These are phyloP conservation scores for Oligophagozyma castellii DNA, from an alignment of 1,139 yeast species.

Conservation along the genomic window DNA sequence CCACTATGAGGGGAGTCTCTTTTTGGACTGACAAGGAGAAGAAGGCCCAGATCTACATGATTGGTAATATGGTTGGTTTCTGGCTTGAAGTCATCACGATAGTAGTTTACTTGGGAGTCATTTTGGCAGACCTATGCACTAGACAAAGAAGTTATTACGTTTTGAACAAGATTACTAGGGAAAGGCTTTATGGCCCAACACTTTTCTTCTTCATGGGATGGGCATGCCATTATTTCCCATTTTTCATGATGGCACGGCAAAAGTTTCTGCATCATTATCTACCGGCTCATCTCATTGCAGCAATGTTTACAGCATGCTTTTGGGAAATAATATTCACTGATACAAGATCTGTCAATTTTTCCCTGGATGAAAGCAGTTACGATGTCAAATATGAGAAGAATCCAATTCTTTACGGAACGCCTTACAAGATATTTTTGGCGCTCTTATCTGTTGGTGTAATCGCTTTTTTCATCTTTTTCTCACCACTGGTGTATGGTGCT, in stretches of 20 bases:
- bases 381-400: constrained; percentile 12
- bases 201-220: constrained; percentile 83
- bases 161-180: constrained; percentile 49
- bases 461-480: constrained; percentile 57
- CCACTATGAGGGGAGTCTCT: constrained; percentile 79
- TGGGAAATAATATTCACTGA: constrained; percentile 69
- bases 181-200: constrained; percentile 63
- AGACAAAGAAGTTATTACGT: constrained; percentile 56
- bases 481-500: constrained; percentile 80
- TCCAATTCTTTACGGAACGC: constrained; percentile 17
- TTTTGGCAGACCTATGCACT: constrained; percentile 63
- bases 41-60: constrained; percentile 68
- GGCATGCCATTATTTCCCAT: constrained; percentile 81
- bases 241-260: constrained; percentile 85
- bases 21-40: constrained; percentile 76
- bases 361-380: constrained; percentile 21
- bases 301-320: constrained; percentile 68
- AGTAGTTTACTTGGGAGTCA: constrained; percentile 47
- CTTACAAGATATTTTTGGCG: constrained; percentile 26
- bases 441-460: constrained; percentile 34
- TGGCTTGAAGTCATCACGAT: constrained; percentile 69
- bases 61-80: constrained; percentile 88
- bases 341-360: constrained; percentile 28
- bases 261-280: constrained; percentile 88
- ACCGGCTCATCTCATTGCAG: constrained; percentile 91